Evolutionary conservation across 805 yeast genomes (phyloP).

Genomic region (Ogataea sp.): DNA sequence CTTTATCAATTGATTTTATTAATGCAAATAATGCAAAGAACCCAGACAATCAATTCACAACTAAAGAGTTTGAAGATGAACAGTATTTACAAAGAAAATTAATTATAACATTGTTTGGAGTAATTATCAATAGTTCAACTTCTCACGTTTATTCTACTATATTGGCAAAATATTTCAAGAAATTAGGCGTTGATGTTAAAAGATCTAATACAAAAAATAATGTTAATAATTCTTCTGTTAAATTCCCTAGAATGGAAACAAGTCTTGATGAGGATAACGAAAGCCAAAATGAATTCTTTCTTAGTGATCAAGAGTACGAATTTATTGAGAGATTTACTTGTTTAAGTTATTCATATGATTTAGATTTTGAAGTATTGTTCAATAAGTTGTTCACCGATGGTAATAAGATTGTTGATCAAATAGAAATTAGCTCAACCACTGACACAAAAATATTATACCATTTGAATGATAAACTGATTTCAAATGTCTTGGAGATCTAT

Average conservation of each 20-base stretch:
- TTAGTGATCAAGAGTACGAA: slow-evolving; percentile 8
- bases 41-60: too few relatives aligned
- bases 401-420: not conserved
- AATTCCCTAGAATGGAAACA: not conserved
- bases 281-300: not conserved
- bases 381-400: slow-evolving; percentile 23
- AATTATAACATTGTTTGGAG: slow-evolving; percentile 54
- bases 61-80: slow-evolving; percentile 43
- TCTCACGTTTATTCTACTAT: not conserved
- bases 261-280: not conserved
- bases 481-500: not conserved
- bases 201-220: too few relatives aligned
- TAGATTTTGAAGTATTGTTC: slow-evolving; percentile 41
- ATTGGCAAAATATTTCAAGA: not conserved
- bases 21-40: too few relatives aligned
- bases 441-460: not conserved
- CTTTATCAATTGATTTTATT: slow-evolving; percentile 27
- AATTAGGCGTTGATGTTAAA: not conserved
- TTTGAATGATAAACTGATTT: not conserved
- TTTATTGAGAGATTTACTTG: slow-evolving; percentile 19
- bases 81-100: slow-evolving; percentile 55
- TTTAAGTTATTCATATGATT: slow-evolving; percentile 59
- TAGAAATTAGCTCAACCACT: not conserved
- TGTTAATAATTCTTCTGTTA: too few relatives aligned
- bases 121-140: slow-evolving; percentile 28